Evolutionary conservation across 495 filamentous ascomycete genomes (phyloP).

Genomic region (Aspergillus asperescens): DNA sequence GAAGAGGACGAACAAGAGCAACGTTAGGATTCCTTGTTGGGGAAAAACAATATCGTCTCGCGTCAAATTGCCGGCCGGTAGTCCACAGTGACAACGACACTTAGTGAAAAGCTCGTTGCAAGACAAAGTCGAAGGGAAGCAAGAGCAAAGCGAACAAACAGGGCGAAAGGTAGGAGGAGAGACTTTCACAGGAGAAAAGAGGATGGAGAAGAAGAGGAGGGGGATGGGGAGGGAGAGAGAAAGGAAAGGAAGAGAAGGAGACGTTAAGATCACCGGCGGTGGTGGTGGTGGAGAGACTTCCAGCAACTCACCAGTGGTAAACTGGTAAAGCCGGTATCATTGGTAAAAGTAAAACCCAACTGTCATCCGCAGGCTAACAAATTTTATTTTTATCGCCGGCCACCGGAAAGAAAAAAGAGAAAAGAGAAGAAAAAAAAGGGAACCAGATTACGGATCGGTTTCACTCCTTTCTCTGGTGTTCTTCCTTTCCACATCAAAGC

Average conservation of each 20-base stretch:
- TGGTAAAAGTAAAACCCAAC: background rate
- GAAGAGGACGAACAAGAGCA: slow-evolving; percentile 5
- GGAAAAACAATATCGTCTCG: slow-evolving; percentile 24
- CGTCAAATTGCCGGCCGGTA: slow-evolving; percentile 28
- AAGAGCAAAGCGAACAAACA: slow-evolving; percentile 6
- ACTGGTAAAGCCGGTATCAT: background rate
- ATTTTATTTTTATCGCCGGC: slow-evolving; percentile 9
- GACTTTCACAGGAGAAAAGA: slow-evolving; percentile 8
- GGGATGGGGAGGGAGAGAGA: slow-evolving; percentile 4
- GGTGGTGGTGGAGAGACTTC: background rate
- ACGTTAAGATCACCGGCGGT: background rate
- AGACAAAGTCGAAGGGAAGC: slow-evolving; percentile 5
- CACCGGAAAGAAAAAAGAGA: slow-evolving; percentile 1
- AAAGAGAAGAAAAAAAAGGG: too few species aligned
- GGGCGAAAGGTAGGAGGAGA: slow-evolving; percentile 2
- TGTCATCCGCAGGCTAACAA: slow-evolving; percentile 1
- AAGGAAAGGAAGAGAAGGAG: slow-evolving; percentile 4
- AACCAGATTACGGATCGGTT: too few species aligned
- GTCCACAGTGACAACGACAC: slow-evolving; percentile 39
- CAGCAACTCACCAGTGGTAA: background rate
- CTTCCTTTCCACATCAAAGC: too few species aligned
- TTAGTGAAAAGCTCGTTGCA: slow-evolving; percentile 52
- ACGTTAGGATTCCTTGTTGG: slow-evolving; percentile 9
- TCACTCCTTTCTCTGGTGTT: too few species aligned
- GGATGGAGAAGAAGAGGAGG: background rate